These are phyloP conservation scores for Boletus speciosus DNA, from an alignment of 768 basidiomycete genomes.

Conservation along the genomic window DNA sequence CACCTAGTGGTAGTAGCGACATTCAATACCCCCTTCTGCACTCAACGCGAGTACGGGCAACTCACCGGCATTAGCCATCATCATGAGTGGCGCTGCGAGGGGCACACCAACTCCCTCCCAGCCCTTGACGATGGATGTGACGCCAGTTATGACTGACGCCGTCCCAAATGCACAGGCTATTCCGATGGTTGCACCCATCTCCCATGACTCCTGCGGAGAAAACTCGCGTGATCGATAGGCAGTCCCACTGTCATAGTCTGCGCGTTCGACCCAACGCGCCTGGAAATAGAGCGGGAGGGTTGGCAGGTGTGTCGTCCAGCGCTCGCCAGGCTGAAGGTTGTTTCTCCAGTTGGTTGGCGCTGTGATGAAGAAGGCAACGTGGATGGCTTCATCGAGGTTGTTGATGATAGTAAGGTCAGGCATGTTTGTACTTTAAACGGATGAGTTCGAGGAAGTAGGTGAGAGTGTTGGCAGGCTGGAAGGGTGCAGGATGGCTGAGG, in stretches of 20 bases:
- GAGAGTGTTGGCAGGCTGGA: background rate
- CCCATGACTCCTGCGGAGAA: conserved; percentile 16
- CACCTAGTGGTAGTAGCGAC: background rate
- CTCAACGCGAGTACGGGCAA: background rate
- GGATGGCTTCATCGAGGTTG: conserved; percentile 17
- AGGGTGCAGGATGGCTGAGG: too few relatives aligned
- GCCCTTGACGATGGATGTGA: background rate
- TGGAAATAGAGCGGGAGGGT: conserved; percentile 12
- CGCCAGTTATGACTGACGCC: conserved; percentile 16
- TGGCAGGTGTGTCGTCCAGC: conserved; percentile 13
- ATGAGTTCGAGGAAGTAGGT: background rate
- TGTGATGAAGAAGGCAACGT: conserved; percentile 19
- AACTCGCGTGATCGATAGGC: conserved; percentile 12
- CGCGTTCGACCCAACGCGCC: conserved; percentile 11
- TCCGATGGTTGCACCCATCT: conserved; percentile 17
- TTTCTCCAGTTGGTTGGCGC: conserved; percentile 15
- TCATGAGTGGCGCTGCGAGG: conserved; percentile 11
- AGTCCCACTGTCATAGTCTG: conserved; percentile 7
- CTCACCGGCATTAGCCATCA: conserved; percentile 11
- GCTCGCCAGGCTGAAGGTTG: conserved; percentile 14
- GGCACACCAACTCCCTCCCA: background rate
- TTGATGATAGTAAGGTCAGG: conserved; percentile 20
- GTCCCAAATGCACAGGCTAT: conserved; percentile 16
- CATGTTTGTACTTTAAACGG: conserved; percentile 4
- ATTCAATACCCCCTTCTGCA: background rate